Percentiles rank a stretch among this genome's conserved stretches.
Conservation (phyloP, 2,329 filamentous ascomycete genomes). For the Fusarium nurragi region DNA sequence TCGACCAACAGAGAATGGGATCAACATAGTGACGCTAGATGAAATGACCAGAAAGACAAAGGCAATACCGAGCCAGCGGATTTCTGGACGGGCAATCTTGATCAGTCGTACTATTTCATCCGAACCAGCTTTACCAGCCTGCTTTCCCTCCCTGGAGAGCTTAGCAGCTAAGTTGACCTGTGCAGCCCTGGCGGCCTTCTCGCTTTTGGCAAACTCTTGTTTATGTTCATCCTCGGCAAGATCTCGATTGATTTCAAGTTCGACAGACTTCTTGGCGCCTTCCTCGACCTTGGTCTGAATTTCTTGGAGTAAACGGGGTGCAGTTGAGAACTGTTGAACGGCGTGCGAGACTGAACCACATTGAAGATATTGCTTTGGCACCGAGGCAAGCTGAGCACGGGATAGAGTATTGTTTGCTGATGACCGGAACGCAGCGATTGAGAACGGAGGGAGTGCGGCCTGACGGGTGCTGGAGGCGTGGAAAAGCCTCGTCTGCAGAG, state of each 20-base stretch:
- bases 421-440: slow-evolving; percentile 38
- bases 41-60: slow-evolving; percentile 89
- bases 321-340: slow-evolving; percentile 48
- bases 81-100: slow-evolving; percentile 87
- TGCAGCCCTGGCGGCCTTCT: slow-evolving; percentile 85
- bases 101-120: slow-evolving; percentile 86
- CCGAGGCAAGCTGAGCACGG: slow-evolving; percentile 2
- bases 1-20: slow-evolving; percentile 95
- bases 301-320: slow-evolving; percentile 37
- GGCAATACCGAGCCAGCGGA: slow-evolving; percentile 78
- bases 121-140: slow-evolving; percentile 66
- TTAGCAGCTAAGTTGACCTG: slow-evolving; percentile 90
- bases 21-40: slow-evolving; percentile 92
- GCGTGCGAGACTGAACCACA: slow-evolving; percentile 26
- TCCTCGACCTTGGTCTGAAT: slow-evolving; percentile 44
- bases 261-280: slow-evolving; percentile 51
- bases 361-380: slow-evolving; percentile 6
- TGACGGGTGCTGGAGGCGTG: slow-evolving; percentile 30
- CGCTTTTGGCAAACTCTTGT: slow-evolving; percentile 70
- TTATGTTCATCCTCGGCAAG: slow-evolving; percentile 49
- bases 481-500: slow-evolving; percentile 31
- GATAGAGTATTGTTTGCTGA: slow-evolving; percentile 19
- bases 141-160: slow-evolving; percentile 82
- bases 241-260: slow-evolving; percentile 46
- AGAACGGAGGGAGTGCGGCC: slow-evolving; percentile 41